Percentiles rank a stretch among this genome's conserved stretches.
Evolutionary conservation across 345 rosid species (phyloP).

Genomic region (Luvunga scandens): DNA sequence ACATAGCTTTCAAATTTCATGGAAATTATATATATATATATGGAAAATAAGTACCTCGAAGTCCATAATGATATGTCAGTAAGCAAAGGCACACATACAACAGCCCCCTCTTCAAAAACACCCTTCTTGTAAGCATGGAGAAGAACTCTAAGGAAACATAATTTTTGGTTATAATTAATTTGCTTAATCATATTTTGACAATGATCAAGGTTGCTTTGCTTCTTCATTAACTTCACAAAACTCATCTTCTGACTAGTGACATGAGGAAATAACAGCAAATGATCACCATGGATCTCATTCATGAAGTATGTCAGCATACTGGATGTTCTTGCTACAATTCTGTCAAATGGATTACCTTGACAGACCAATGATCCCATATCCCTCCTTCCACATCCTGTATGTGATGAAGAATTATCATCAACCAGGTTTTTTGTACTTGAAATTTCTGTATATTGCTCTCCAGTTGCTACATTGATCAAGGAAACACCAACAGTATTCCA

Average conservation of each 20-base stretch:
- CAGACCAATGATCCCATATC: conserved; percentile 9
- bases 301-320: conserved; percentile 35
- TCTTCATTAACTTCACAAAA: conserved; percentile 28
- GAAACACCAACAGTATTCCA: conserved; percentile 56
- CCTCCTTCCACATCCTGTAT: conserved; percentile 11
- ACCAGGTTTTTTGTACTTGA: conserved; percentile 22
- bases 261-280: conserved; percentile 46
- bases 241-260: conserved; percentile 24
- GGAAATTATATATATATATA: not conserved
- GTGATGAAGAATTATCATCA: conserved; percentile 6
- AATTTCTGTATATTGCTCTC: conserved; percentile 15
- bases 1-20: not conserved
- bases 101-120: conserved; percentile 76
- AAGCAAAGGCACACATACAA: conserved; percentile 62
- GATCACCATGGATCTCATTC: conserved; percentile 34
- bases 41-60: conserved; percentile 45
- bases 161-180: conserved; percentile 33
- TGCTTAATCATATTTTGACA: conserved; percentile 25
- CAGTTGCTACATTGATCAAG: conserved; percentile 19
- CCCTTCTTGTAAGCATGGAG: conserved; percentile 77
- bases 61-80: conserved; percentile 51
- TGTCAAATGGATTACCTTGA: conserved; percentile 34
- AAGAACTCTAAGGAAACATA: conserved; percentile 71
- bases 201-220: conserved; percentile 27
- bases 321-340: conserved; percentile 63